Conservation (phyloP, 345 rosid genomes). For the Hevea brasiliensis region DNA sequence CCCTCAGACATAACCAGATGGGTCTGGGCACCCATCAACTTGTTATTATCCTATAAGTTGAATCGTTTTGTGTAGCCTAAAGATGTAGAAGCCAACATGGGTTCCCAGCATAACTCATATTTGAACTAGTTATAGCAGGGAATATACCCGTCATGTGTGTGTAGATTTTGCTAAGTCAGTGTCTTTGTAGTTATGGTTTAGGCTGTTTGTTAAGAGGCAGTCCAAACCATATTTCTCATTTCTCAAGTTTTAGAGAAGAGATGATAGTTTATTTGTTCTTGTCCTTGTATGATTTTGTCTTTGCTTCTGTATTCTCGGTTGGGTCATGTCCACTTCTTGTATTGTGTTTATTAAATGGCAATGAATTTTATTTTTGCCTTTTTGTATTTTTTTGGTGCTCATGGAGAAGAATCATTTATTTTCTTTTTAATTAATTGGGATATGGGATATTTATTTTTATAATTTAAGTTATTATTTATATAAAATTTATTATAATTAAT, state of each 20-base stretch:
- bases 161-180: not conserved
- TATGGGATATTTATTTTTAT: too few species aligned
- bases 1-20: not conserved
- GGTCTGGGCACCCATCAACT: not conserved
- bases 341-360: not conserved
- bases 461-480: too few species aligned
- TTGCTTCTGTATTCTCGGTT: not conserved
- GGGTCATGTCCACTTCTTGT: not conserved
- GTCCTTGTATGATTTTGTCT: too few species aligned
- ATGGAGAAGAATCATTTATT: too few species aligned
- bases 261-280: not conserved
- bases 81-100: not conserved
- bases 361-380: slow-evolving; percentile 1
- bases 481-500: too few species aligned
- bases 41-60: too few species aligned
- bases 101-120: not conserved
- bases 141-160: not conserved
- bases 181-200: not conserved
- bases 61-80: too few species aligned
- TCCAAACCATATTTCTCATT: not conserved
- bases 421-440: not conserved
- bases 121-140: not conserved
- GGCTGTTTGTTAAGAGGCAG: too few species aligned
- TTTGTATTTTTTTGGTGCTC: too few species aligned
- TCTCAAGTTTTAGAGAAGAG: not conserved